These are phyloP conservation scores for Arctium minus DNA, from an alignment of 129 eudicot species.

Conservation along the genomic window DNA sequence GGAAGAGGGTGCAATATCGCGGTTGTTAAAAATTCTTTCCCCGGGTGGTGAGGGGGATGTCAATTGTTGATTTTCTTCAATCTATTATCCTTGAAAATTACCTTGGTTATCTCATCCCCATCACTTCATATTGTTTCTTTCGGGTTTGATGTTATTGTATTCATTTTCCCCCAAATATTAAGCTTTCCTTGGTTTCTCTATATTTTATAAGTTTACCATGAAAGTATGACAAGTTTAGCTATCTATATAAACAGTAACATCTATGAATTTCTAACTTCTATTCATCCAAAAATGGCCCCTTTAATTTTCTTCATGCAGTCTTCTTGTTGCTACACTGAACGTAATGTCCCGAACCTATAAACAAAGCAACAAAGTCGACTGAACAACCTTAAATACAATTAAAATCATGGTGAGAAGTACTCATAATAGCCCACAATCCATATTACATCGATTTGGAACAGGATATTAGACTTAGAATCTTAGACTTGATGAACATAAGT, in stretches of 20 bases:
- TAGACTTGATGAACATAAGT: too few species aligned
- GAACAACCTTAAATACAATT: neutral
- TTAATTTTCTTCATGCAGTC: neutral
- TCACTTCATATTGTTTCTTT: neutral
- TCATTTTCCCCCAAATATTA: neutral
- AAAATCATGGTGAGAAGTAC: neutral
- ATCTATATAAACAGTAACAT: neutral
- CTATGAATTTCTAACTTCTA: neutral
- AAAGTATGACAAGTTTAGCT: neutral
- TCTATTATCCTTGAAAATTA: neutral
- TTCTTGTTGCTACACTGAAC: neutral
- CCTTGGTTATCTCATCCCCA: neutral
- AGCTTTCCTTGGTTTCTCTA: neutral
- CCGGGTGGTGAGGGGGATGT: neutral
- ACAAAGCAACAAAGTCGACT: neutral
- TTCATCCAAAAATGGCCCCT: neutral
- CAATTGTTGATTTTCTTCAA: neutral
- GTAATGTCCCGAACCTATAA: neutral
- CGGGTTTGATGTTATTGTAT: neutral
- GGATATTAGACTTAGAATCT: too few species aligned
- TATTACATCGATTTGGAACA: neutral
- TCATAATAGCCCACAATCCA: neutral
- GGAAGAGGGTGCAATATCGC: neutral
- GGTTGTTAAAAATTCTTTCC: neutral
- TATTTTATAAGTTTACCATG: neutral